Conservation (phyloP, 139 green algal genomes). For the Zygnema cylindricum region DNA sequence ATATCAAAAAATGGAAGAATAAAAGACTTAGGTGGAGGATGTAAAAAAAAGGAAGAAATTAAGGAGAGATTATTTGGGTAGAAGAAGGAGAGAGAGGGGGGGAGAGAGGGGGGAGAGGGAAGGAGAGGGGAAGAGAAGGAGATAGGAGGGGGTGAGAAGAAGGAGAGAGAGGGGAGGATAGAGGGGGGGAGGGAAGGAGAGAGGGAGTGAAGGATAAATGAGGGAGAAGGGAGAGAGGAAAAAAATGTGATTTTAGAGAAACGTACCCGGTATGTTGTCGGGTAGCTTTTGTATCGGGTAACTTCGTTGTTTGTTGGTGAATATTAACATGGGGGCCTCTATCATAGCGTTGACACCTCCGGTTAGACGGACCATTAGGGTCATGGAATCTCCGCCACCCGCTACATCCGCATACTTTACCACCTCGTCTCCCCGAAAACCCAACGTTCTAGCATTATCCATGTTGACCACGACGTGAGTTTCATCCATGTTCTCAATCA, state of each 20-base stretch:
- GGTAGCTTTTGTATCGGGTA: neutral
- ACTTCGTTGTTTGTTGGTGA: neutral
- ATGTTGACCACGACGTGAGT: too few relatives aligned
- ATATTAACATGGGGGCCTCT: neutral
- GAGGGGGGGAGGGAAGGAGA: neutral
- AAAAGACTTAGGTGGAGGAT: too few relatives aligned
- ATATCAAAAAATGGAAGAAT: too few relatives aligned
- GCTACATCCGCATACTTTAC: neutral
- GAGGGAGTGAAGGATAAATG: neutral
- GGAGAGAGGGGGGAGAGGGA: neutral
- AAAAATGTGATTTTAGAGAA: neutral
- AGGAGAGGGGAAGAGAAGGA: neutral
- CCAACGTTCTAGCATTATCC: too few relatives aligned
- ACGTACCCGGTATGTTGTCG: neutral
- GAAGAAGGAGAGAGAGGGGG: neutral
- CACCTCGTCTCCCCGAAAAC: too few relatives aligned
- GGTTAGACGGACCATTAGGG: too few relatives aligned
- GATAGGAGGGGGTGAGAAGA: neutral
- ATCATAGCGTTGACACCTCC: too few relatives aligned
- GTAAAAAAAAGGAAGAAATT: too few relatives aligned
- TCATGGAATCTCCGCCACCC: neutral
- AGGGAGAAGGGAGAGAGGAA: neutral
- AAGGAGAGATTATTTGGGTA: too few relatives aligned
- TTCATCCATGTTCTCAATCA: too few relatives aligned
- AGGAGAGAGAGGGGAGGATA: neutral